Conservation (phyloP, 1,284 basidiomycete species). For the Austropuccinia psidii region DNA sequence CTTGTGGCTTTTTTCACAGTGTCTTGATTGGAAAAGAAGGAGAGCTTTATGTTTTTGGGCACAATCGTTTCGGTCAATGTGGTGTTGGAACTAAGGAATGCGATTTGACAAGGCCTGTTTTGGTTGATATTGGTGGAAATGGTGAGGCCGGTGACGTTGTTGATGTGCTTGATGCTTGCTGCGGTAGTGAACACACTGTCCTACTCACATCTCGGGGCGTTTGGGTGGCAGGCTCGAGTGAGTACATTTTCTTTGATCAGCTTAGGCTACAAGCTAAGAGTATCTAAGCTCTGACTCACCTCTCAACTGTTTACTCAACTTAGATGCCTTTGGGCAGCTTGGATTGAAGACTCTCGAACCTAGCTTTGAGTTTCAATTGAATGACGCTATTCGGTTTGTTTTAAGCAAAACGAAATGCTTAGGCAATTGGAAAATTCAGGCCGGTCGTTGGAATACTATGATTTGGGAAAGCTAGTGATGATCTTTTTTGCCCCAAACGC, state of each 20-base stretch:
- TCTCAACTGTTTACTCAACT: neutral
- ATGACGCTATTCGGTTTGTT: neutral
- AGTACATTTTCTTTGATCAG: neutral
- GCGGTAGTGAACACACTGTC: conserved; percentile 32
- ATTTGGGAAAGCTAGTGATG: neutral
- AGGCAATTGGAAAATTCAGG: neutral
- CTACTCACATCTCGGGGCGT: conserved; percentile 4
- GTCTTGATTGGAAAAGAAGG: conserved; percentile 7
- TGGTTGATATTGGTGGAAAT: conserved; percentile 24
- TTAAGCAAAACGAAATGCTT: neutral
- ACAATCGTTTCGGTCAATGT: conserved; percentile 28
- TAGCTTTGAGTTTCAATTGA: neutral
- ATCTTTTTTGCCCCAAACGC: too few species aligned
- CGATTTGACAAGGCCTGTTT: neutral
- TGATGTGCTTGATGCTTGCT: conserved; percentile 22
- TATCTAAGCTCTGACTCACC: neutral
- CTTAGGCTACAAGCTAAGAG: neutral
- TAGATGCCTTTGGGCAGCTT: conserved; percentile 26
- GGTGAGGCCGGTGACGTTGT: conserved; percentile 19
- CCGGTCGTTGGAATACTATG: conserved; percentile 21
- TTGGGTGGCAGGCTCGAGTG: conserved; percentile 27
- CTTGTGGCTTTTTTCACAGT: conserved; percentile 26
- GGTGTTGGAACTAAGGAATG: neutral
- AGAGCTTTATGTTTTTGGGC: conserved; percentile 17
- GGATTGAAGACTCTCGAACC: neutral